phyloP scores from a whole-genome alignment of 371 early-diverging fungal genomes.

The Conidiobolus incongruus region DNA sequence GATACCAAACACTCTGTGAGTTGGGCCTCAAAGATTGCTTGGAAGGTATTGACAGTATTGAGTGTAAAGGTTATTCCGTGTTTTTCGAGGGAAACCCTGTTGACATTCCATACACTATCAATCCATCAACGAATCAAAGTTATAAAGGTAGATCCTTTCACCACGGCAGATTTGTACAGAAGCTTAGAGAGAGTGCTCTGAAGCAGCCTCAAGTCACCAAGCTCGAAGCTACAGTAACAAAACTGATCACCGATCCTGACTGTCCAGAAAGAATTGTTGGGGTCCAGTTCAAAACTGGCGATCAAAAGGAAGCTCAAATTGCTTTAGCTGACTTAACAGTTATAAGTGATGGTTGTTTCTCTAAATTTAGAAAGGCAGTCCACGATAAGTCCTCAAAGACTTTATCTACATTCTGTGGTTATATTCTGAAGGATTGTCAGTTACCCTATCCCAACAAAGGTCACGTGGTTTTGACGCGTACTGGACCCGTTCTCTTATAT shows the following conservation, averaged over 20 bases:
- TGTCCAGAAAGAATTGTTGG: conserved; percentile 25
- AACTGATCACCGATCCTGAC: conserved; percentile 19
- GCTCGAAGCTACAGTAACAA: conserved; percentile 44
- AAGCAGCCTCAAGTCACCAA: conserved; percentile 30
- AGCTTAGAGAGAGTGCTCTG: conserved; percentile 44
- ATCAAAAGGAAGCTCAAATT: background rate
- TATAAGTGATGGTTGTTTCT: conserved; percentile 81
- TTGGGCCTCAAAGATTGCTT: conserved; percentile 57
- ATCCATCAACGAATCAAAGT: conserved; percentile 15
- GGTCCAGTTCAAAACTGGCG: conserved; percentile 10
- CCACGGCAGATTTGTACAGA: conserved; percentile 80
- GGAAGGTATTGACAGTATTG: conserved; percentile 70
- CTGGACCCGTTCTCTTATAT: conserved; percentile 81
- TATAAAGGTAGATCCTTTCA: conserved; percentile 68
- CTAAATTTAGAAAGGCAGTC: conserved; percentile 75
- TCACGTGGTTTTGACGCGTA: conserved; percentile 65
- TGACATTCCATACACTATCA: conserved; percentile 26
- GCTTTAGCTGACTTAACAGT: conserved; percentile 46
- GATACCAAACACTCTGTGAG: conserved; percentile 47
- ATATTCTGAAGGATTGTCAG: conserved; percentile 35
- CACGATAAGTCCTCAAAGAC: conserved; percentile 20
- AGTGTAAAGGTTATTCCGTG: conserved; percentile 69
- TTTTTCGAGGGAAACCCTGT: conserved; percentile 23
- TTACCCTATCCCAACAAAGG: conserved; percentile 74
- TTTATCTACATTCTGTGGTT: too few relatives aligned